phyloP scores from a whole-genome alignment of 257 asterid species.

The Hygrophila difformis region DNA sequence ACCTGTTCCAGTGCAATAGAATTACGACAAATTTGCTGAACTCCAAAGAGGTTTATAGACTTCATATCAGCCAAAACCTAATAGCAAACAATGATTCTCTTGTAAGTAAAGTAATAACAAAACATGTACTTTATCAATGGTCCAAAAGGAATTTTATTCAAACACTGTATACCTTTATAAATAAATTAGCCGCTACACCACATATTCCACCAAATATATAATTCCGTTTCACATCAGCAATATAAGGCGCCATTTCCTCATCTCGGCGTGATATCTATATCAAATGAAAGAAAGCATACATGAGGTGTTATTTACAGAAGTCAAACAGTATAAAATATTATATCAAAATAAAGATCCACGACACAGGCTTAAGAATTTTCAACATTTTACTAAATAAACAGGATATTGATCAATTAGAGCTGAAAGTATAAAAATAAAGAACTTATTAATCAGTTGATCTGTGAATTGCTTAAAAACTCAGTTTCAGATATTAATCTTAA shows the following conservation, averaged over 20 bases:
- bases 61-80: constrained; percentile 93
- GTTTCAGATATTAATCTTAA: no score
- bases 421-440: no score
- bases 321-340: no score
- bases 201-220: constrained; percentile 96
- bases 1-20: constrained; percentile 99
- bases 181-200: constrained; percentile 69
- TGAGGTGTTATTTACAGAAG: no score
- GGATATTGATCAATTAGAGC: no score
- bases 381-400: no score
- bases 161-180: constrained; percentile 61
- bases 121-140: neutral
- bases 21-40: constrained; percentile 97
- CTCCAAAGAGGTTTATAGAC: constrained; percentile 94
- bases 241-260: constrained; percentile 88
- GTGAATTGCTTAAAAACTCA: no score
- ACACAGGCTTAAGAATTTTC: no score
- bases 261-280: constrained; percentile 91
- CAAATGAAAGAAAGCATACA: constrained; percentile 15
- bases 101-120: constrained; percentile 16
- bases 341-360: no score
- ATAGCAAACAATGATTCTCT: constrained; percentile 12
- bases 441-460: no score
- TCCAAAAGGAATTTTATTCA: constrained; percentile 13
- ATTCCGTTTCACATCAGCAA: constrained; percentile 75